phyloP scores from a whole-genome alignment of 768 basidiomycete species.

The Fomitopsis serialis region DNA sequence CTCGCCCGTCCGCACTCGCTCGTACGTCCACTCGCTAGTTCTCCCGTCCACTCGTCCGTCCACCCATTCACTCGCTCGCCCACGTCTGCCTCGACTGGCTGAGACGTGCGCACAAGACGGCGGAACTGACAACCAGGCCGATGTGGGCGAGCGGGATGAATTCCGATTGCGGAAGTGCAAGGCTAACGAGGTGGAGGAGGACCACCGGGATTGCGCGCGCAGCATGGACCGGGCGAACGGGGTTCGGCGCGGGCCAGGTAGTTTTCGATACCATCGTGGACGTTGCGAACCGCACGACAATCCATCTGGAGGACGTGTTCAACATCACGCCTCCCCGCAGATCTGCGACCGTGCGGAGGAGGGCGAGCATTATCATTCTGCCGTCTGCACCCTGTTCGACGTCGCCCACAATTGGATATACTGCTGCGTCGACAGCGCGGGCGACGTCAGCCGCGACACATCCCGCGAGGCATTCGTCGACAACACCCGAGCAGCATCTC shows the following conservation, averaged over 20 bases:
- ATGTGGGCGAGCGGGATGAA: conserved; percentile 53
- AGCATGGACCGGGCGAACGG: conserved; percentile 61
- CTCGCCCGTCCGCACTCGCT: too few relatives aligned
- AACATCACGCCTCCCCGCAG: conserved; percentile 33
- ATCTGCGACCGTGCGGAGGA: conserved; percentile 60
- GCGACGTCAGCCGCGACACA: conserved; percentile 35
- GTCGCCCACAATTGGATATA: conserved; percentile 55
- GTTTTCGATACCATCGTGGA: conserved; percentile 39
- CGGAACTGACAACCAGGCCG: conserved; percentile 55
- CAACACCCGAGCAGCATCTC: conserved; percentile 59
- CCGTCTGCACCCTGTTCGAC: conserved; percentile 53
- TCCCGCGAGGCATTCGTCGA: conserved; percentile 52
- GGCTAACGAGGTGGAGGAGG: conserved; percentile 39
- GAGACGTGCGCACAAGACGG: conserved; percentile 43
- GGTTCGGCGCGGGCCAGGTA: conserved; percentile 45
- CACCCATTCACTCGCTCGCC: too few relatives aligned
- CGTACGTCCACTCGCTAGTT: too few relatives aligned
- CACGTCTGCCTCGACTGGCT: conserved; percentile 56
- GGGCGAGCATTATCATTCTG: conserved; percentile 51
- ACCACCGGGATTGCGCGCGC: conserved; percentile 52
- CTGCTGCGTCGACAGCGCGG: conserved; percentile 42
- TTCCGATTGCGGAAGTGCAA: conserved; percentile 47
- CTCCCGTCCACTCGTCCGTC: too few relatives aligned
- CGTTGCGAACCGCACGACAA: conserved; percentile 33
- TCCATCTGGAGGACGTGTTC: conserved; percentile 45